These are phyloP conservation scores for Teratosphaeriaceae sp. DNA, from an alignment of 2,329 filamentous ascomycete species.

Conservation along the genomic window DNA sequence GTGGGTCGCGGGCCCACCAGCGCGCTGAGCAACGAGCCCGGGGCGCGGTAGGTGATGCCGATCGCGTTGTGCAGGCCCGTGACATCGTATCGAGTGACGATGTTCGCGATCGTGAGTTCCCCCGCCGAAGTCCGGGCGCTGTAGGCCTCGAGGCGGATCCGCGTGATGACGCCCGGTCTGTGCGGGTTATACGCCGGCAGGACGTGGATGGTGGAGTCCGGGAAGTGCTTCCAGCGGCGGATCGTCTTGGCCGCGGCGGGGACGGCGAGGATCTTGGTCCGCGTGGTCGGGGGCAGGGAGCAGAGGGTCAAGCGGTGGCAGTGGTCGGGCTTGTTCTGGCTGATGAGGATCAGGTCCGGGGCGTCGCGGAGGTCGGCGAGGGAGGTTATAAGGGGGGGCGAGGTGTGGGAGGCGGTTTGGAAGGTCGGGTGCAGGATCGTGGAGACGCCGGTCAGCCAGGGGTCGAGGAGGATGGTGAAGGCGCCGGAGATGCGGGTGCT, in stretches of 20 bases:
- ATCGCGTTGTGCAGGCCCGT: constrained; percentile 59
- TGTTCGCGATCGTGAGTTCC: constrained; percentile 64
- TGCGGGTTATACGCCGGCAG: constrained; percentile 38
- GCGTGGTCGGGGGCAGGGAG: constrained; percentile 50
- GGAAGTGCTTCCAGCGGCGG: constrained; percentile 62
- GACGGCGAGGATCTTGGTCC: constrained; percentile 60
- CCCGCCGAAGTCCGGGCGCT: constrained; percentile 50
- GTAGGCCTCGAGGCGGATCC: constrained; percentile 50
- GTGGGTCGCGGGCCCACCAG: too few relatives aligned
- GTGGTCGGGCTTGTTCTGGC: constrained; percentile 60
- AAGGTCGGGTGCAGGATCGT: constrained; percentile 56
- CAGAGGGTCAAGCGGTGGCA: constrained; percentile 64
- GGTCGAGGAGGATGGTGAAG: constrained; percentile 65
- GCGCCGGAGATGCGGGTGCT: constrained; percentile 40
- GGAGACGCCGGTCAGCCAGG: constrained; percentile 59
- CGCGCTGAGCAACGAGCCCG: constrained; percentile 35
- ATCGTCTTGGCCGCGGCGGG: constrained; percentile 60
- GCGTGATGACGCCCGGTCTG: constrained; percentile 35
- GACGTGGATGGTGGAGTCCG: constrained; percentile 38
- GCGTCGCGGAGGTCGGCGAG: constrained; percentile 46
- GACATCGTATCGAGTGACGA: constrained; percentile 55
- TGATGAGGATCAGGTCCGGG: constrained; percentile 53
- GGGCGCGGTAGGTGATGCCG: constrained; percentile 64
- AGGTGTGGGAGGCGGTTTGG: constrained; percentile 51
- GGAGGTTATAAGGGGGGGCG: constrained; percentile 51